Conservation (phyloP, 2,329 filamentous ascomycete species). For the Anisogramma anomala region DNA sequence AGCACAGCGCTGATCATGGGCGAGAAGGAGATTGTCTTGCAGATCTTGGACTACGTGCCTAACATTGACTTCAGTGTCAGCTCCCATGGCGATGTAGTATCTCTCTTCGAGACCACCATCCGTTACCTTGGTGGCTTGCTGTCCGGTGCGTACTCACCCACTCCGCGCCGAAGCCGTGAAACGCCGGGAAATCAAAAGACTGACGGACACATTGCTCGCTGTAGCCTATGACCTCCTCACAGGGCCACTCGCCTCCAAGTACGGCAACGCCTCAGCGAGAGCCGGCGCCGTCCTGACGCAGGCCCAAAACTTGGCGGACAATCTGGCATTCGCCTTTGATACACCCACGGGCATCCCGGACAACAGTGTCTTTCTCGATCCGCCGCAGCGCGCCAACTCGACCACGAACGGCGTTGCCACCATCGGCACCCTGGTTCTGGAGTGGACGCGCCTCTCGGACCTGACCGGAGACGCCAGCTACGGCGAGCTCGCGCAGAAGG, state of each 20-base stretch:
- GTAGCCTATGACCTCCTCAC: conserved; percentile 59
- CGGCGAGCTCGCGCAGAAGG: conserved; percentile 52
- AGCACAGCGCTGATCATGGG: conserved; percentile 71
- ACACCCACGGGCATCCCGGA: conserved; percentile 64
- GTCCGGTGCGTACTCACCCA: conserved; percentile 50
- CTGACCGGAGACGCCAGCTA: conserved; percentile 58
- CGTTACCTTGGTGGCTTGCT: conserved; percentile 74
- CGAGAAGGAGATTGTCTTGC: conserved; percentile 51
- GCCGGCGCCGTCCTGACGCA: conserved; percentile 54
- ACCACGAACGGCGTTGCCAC: conserved; percentile 62
- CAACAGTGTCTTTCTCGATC: conserved; percentile 53
- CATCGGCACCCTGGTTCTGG: conserved; percentile 65
- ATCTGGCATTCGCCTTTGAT: conserved; percentile 66
- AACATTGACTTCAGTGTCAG: conserved; percentile 50
- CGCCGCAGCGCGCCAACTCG: conserved; percentile 36
- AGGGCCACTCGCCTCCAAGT: conserved; percentile 43
- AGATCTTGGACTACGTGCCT: conserved; percentile 60
- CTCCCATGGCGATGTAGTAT: conserved; percentile 42
- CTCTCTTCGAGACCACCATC: conserved; percentile 83
- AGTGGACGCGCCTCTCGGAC: conserved; percentile 75
- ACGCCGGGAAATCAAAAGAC: neutral
- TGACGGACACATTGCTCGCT: conserved; percentile 1
- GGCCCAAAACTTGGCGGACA: conserved; percentile 56
- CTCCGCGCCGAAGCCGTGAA: neutral
- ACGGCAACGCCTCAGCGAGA: conserved; percentile 32